These are phyloP conservation scores for Debaryomyces coudertii DNA, from an alignment of 1,139 yeast genomes.

Conservation along the genomic window DNA sequence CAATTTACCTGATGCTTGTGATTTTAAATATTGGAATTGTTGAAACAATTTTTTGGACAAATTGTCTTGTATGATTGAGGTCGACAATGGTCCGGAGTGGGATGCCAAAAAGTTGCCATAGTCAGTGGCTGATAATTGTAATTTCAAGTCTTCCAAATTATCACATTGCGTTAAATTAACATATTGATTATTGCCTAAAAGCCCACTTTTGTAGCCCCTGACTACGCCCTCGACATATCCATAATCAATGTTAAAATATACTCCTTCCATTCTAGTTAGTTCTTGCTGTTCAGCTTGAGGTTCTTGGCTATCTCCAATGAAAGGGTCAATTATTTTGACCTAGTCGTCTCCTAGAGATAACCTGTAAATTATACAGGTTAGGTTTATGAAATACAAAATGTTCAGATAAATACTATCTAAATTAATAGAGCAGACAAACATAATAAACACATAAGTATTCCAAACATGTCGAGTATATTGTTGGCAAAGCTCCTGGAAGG, in stretches of 20 bases:
- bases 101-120: conserved; percentile 89
- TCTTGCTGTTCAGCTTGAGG: not conserved
- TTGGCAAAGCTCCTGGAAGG: conserved; percentile 27
- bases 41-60: conserved; percentile 74
- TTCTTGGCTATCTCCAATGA: not conserved
- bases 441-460: not conserved
- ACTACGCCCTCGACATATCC: conserved; percentile 95
- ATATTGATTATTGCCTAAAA: conserved; percentile 77
- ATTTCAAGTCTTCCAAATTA: conserved; percentile 86
- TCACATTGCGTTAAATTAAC: conserved; percentile 95
- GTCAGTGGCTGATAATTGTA: conserved; percentile 93
- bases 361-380: conserved; percentile 2
- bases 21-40: conserved; percentile 82
- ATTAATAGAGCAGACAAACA: not conserved
- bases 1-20: conserved; percentile 81
- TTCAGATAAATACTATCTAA: too few species aligned
- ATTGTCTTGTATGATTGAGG: conserved; percentile 79
- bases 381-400: too few species aligned
- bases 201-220: conserved; percentile 89
- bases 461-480: conserved; percentile 26
- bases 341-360: not conserved
- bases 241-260: conserved; percentile 81
- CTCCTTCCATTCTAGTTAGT: conserved; percentile 67
- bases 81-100: conserved; percentile 78
- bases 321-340: conserved; percentile 6